phyloP scores from a whole-genome alignment of 257 asterid genomes.

The Solanum chiquidenum region DNA sequence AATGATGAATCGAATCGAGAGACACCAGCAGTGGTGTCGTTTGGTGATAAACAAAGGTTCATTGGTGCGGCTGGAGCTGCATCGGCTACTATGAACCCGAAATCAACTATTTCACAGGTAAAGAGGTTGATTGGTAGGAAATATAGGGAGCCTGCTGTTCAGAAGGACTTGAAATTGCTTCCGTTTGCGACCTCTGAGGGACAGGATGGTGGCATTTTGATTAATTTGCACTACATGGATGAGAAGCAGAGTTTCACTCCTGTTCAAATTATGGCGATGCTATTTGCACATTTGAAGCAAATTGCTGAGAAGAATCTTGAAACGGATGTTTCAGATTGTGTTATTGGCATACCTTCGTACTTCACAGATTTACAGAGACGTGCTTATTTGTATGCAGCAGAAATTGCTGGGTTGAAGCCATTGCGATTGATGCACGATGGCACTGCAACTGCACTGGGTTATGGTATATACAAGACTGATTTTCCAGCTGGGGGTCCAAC shows the following conservation, averaged over 20 bases:
- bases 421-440: slow-evolving; percentile 88
- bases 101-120: slow-evolving; percentile 82
- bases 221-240: slow-evolving; percentile 56
- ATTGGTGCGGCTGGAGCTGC: slow-evolving; percentile 89
- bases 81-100: slow-evolving; percentile 83
- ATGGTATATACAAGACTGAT: slow-evolving; percentile 84
- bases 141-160: slow-evolving; percentile 52
- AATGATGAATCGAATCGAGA: slow-evolving; percentile 90
- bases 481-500: slow-evolving; percentile 36
- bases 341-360: slow-evolving; percentile 77
- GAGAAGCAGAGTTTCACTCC: slow-evolving; percentile 63
- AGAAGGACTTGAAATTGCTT: slow-evolving; percentile 52
- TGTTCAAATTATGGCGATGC: slow-evolving; percentile 73
- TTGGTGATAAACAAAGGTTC: slow-evolving; percentile 93
- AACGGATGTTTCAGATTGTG: slow-evolving; percentile 52
- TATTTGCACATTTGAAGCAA: slow-evolving; percentile 69
- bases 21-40: slow-evolving; percentile 79
- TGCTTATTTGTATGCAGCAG: slow-evolving; percentile 74
- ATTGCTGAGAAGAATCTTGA: slow-evolving; percentile 70
- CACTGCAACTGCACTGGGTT: slow-evolving; percentile 87
- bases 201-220: slow-evolving; percentile 66
- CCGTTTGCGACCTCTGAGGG: slow-evolving; percentile 79
- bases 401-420: slow-evolving; percentile 78
- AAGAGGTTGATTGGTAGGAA: slow-evolving; percentile 78
- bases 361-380: slow-evolving; percentile 86